phyloP scores from a whole-genome alignment of 805 yeast genomes.

The Zygotorulaspora danielsina region DNA sequence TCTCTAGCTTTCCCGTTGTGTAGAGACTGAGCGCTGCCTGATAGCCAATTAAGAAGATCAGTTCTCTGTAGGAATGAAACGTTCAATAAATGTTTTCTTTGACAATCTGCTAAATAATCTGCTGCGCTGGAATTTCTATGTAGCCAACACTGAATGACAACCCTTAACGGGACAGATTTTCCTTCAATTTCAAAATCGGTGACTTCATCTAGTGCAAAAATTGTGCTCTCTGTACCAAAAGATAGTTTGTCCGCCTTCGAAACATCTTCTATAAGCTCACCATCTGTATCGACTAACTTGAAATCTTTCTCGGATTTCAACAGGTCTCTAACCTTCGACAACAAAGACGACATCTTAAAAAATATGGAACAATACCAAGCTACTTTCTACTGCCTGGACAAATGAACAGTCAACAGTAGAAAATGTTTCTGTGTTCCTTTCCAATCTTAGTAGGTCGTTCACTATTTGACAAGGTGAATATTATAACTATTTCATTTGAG shows the following conservation, averaged over 20 bases:
- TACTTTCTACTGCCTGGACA: too few relatives aligned
- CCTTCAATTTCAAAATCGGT: slow-evolving; percentile 56
- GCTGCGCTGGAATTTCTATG: slow-evolving; percentile 70
- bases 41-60: slow-evolving; percentile 77
- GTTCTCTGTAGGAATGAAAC: slow-evolving; percentile 81
- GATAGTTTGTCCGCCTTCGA: slow-evolving; percentile 33
- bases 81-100: slow-evolving; percentile 56
- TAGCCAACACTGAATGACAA: slow-evolving; percentile 74
- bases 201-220: slow-evolving; percentile 39
- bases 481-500: too few relatives aligned
- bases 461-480: too few relatives aligned
- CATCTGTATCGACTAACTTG: slow-evolving; percentile 18
- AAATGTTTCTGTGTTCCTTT: too few relatives aligned
- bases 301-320: slow-evolving; percentile 19
- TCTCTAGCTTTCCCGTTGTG: slow-evolving; percentile 41
- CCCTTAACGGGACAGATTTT: slow-evolving; percentile 47
- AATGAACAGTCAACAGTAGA: too few relatives aligned
- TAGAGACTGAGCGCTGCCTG: slow-evolving; percentile 60
- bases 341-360: slow-evolving; percentile 8
- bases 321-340: slow-evolving; percentile 20
- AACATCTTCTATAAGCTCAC: slow-evolving; percentile 36
- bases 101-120: slow-evolving; percentile 74
- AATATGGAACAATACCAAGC: background rate
- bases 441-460: too few relatives aligned
- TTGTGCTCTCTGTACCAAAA: slow-evolving; percentile 24